Evolutionary conservation across 2,329 filamentous ascomycete species (phyloP).

Genomic region (Emydomyces testavorans): DNA sequence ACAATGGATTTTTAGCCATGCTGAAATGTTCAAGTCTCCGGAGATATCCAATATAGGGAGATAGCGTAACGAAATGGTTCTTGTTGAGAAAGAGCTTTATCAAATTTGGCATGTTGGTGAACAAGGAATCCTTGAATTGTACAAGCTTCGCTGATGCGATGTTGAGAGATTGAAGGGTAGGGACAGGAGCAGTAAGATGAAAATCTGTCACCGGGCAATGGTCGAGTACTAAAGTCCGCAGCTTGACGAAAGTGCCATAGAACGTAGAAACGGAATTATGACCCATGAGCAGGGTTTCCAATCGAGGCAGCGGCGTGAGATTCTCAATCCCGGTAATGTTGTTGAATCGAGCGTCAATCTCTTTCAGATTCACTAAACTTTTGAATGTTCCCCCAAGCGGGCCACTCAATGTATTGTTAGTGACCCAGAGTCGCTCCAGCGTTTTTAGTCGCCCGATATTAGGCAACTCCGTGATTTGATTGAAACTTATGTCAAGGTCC

Average conservation of each 20-base stretch:
- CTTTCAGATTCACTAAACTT: conserved; percentile 64
- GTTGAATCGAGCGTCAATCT: conserved; percentile 93
- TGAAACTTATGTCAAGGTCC: conserved; percentile 94
- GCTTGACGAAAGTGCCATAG: conserved; percentile 71
- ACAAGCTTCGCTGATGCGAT: conserved; percentile 84
- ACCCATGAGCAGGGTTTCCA: conserved; percentile 80
- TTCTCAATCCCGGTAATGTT: conserved; percentile 77
- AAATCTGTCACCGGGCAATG: conserved; percentile 94
- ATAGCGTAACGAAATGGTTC: conserved; percentile 89
- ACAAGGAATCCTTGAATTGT: conserved; percentile 74
- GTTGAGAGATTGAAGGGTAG: conserved; percentile 75
- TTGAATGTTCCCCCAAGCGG: conserved; percentile 62
- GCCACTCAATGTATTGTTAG: conserved; percentile 78
- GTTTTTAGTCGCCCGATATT: conserved; percentile 67
- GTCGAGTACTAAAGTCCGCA: conserved; percentile 78
- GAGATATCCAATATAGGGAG: conserved; percentile 71
- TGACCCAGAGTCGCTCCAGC: conserved; percentile 83
- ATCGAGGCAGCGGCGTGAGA: conserved; percentile 67
- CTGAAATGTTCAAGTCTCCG: conserved; percentile 80
- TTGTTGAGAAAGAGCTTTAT: conserved; percentile 83
- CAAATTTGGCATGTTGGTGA: conserved; percentile 74
- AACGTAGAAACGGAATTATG: conserved; percentile 91
- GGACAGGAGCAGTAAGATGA: conserved; percentile 63
- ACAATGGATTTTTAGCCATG: conserved; percentile 82
- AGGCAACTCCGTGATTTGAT: conserved; percentile 68